A percentile compares a stretch with the other conserved stretches of the same genome.
Conservation (phyloP, 2,329 filamentous ascomycete genomes). For the Verticillium klebahnii region DNA sequence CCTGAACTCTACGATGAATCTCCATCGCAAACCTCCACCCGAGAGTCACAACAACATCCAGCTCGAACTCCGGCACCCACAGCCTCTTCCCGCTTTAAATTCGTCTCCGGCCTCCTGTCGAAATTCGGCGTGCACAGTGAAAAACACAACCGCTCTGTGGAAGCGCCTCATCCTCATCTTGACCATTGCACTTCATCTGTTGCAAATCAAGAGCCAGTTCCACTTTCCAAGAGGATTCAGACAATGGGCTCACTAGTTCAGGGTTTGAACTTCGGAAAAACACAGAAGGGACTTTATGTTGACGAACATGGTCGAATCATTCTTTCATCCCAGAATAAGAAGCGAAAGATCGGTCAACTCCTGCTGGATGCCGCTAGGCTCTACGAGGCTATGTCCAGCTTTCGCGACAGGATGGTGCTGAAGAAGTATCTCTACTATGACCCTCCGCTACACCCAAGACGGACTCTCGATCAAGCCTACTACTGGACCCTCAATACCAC, state of each 20-base stretch:
- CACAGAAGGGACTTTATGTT: background rate
- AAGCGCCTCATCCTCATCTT: background rate
- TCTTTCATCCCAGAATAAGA: constrained; percentile 5
- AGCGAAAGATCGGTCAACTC: constrained; percentile 18
- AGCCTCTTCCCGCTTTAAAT: no score
- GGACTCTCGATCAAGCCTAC: constrained; percentile 42
- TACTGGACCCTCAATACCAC: constrained; percentile 36
- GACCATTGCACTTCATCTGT: background rate
- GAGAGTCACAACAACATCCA: background rate
- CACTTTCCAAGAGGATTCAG: background rate
- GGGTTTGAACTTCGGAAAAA: background rate
- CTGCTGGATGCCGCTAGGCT: constrained; percentile 27
- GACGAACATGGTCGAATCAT: constrained; percentile 1
- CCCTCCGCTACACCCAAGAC: constrained; percentile 34
- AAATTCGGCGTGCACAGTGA: no score
- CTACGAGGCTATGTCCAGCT: constrained; percentile 29
- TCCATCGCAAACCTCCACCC: constrained; percentile 7
- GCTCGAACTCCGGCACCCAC: no score
- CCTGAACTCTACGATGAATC: background rate
- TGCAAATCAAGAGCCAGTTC: background rate
- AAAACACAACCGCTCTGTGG: no score
- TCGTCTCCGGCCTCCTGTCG: no score
- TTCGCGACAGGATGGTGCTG: constrained; percentile 28
- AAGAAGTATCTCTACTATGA: constrained; percentile 24
- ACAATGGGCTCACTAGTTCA: background rate